Evolutionary conservation across 306 rosid species (phyloP), one percentile per base, ranked within the genome.

Genomic region (Canavalia gladiata): DNA sequence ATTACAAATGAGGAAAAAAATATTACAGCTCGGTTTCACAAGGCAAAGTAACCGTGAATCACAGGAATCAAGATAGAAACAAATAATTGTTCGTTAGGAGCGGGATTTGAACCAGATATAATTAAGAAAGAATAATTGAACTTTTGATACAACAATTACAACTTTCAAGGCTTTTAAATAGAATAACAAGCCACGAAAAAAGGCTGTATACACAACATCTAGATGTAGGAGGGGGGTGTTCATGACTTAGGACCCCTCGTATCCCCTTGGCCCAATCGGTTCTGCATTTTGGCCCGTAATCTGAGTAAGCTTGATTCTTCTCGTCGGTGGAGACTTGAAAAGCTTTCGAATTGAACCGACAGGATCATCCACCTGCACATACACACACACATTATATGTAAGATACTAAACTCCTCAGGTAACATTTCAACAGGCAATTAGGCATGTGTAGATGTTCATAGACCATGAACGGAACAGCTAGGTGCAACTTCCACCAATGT

Each of bases 311-410:
- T 90, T 95, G 83, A 39, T 58, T 87, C 88, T 91, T 81, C 88
- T 93, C 0, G 83, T 84, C 35, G 98, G 81, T 55, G 96, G 92
- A 86, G 94, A 90, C 85, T 25, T 87, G 89, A 93, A 93, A 73
- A 96, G 94, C 72, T 84, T 89, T 69, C 93, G 87, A 42, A 92
- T 90, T 1, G 98, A 93, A 75, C 88, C 83, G 5, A 95, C 51
- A 3, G 99, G 99, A 82, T 93, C 97, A 75, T 93, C 94, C 9
- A 93, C 97, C 99, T 95, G 94, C 84, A 90, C 39, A 70, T 49
- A 85, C 57, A 76, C 52, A 18, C 25, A 18, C 25, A 68, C 7
- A 69, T 63, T 34, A 74, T 31, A 56, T 66, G 55, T 30, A 84
- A 85, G 86, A 77, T 62, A 10, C 55, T 65, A 43, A 62, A 58